phyloP scores from a whole-genome alignment of 2,329 filamentous ascomycete genomes.

The Botryosphaeria dothidea region DNA sequence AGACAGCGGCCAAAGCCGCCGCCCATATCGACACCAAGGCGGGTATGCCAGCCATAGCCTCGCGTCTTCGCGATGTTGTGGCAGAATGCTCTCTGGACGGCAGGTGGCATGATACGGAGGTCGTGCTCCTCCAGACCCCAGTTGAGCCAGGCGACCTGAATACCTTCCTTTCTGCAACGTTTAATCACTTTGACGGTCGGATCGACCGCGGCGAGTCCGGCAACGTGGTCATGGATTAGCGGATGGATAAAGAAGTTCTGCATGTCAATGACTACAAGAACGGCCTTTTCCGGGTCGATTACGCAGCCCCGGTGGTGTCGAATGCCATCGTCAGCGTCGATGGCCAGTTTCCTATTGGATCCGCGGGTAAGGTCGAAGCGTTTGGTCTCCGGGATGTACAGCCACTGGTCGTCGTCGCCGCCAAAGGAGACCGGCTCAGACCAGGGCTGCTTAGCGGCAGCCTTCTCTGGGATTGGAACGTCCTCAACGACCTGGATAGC shows the following conservation, averaged over 20 bases:
- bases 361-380: conserved; percentile 45
- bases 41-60: conserved; percentile 43
- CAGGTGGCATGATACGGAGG: conserved; percentile 41
- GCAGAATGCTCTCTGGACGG: conserved; percentile 44
- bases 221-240: conserved; percentile 29
- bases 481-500: conserved; percentile 32
- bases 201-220: conserved; percentile 32
- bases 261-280: conserved; percentile 46
- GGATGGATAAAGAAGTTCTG: conserved; percentile 46
- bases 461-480: conserved; percentile 24
- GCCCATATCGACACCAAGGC: conserved; percentile 40
- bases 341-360: conserved; percentile 36
- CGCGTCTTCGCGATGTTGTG: conserved; percentile 23
- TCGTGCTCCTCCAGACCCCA: conserved; percentile 44
- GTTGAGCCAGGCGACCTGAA: conserved; percentile 45
- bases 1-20: conserved; percentile 41
- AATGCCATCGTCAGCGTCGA: conserved; percentile 43
- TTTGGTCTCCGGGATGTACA: conserved; percentile 41
- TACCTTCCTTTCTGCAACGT: conserved; percentile 42
- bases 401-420: conserved; percentile 44
- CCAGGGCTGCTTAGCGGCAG: conserved; percentile 28
- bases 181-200: conserved; percentile 42
- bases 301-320: conserved; percentile 43
- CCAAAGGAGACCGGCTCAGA: conserved; percentile 44
- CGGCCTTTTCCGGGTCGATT: conserved; percentile 41